A percentile compares a stretch with the other conserved stretches of the same genome.
phyloP scores from a whole-genome alignment of 2,329 filamentous ascomycete genomes.

The Xylariaceae sp. region DNA sequence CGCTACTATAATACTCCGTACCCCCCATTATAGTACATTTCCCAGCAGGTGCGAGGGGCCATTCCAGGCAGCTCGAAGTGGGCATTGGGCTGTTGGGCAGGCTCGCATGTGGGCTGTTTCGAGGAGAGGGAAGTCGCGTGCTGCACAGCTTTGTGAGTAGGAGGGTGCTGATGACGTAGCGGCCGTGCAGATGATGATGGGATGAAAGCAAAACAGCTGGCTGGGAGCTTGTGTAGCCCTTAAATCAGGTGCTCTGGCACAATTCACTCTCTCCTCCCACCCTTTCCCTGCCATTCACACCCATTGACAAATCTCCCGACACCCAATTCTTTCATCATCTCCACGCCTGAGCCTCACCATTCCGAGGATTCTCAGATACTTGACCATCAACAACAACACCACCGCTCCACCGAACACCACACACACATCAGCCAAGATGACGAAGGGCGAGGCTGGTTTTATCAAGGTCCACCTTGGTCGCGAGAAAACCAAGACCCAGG shows the following conservation, averaged over 20 bases:
- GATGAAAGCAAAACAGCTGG: constrained; percentile 16
- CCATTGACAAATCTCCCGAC: not conserved
- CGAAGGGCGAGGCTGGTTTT: constrained; percentile 65
- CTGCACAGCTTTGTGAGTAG: constrained; percentile 3
- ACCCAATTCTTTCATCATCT: not conserved
- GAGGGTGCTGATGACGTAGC: constrained; percentile 14
- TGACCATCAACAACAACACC: not conserved
- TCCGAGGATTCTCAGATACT: too few species aligned
- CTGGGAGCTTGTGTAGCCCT: constrained; percentile 3
- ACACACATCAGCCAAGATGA: constrained; percentile 48
- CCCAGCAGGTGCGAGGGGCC: too few species aligned
- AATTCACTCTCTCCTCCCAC: not conserved
- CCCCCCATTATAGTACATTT: too few species aligned
- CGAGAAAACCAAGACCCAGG: constrained; percentile 59
- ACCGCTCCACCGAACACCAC: constrained; percentile 1
- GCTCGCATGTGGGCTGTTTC: not conserved
- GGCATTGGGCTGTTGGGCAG: too few species aligned
- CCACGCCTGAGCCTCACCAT: not conserved
- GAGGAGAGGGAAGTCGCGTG: not conserved
- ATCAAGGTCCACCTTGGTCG: constrained; percentile 69
- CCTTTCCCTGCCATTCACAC: constrained; percentile 1
- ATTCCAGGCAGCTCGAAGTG: too few species aligned
- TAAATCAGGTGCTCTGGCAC: not conserved
- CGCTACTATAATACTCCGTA: too few species aligned
- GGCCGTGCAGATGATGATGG: constrained; percentile 13